phyloP scores from a whole-genome alignment of 768 basidiomycete genomes.

The Cytidiella melzeri region DNA sequence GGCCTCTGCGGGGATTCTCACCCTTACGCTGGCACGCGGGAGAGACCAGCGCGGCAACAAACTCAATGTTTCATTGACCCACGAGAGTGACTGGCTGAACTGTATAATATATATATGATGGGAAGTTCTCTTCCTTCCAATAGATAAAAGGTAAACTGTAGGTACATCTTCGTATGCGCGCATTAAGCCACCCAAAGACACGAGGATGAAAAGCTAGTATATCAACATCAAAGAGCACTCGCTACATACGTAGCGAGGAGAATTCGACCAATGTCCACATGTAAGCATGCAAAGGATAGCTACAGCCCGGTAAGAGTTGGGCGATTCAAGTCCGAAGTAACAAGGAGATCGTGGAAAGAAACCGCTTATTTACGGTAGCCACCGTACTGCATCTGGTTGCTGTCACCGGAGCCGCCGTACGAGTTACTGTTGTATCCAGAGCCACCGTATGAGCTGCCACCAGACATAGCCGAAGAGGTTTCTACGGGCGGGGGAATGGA shows the following conservation, averaged over 20 bases:
- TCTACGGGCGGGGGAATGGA: conserved; percentile 12
- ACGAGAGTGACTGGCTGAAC: not conserved
- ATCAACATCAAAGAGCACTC: conserved; percentile 4
- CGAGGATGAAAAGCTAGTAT: not conserved
- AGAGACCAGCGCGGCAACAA: too few species aligned
- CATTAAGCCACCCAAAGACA: conserved; percentile 7
- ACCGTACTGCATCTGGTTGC: not conserved
- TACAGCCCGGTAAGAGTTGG: not conserved
- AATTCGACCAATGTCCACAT: not conserved
- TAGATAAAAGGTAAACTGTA: not conserved
- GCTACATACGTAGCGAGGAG: not conserved
- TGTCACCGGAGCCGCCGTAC: not conserved
- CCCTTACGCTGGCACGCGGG: too few species aligned
- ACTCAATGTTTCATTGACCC: too few species aligned
- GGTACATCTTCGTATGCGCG: conserved; percentile 9
- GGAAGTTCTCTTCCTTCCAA: not conserved
- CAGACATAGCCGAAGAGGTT: conserved; percentile 18
- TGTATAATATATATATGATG: not conserved
- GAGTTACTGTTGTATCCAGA: conserved; percentile 8
- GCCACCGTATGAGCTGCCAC: conserved; percentile 5
- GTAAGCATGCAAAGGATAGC: not conserved
- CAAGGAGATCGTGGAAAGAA: not conserved
- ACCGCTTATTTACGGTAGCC: conserved; percentile 3
- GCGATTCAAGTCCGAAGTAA: not conserved
- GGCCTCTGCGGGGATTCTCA: too few species aligned